Evolutionary conservation across 2,329 filamentous ascomycete genomes (phyloP).

Genomic region (Penicillium paneum): DNA sequence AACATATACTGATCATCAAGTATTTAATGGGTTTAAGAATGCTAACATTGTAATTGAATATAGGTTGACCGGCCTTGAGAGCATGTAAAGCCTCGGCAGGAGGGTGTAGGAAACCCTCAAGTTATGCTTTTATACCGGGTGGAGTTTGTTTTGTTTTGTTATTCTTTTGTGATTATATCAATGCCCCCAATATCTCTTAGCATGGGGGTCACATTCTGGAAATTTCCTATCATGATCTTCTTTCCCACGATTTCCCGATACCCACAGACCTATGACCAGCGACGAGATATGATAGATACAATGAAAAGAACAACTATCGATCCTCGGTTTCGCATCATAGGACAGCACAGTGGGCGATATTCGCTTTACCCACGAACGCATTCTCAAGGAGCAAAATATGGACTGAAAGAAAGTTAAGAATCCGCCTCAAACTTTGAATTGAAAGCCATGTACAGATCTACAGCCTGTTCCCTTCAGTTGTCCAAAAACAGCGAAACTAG

Average conservation of each 20-base stretch:
- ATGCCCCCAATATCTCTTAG: no score
- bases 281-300: background rate
- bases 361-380: background rate
- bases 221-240: background rate
- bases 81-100: no score
- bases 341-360: background rate
- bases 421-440: constrained; percentile 20
- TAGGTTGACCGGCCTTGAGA: no score
- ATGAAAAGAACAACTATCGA: background rate
- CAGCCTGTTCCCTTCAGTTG: background rate
- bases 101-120: no score
- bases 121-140: no score
- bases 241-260: constrained; percentile 1
- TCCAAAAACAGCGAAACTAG: background rate
- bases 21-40: no score
- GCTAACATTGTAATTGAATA: no score
- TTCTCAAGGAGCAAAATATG: background rate
- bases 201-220: background rate
- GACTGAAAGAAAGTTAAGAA: background rate
- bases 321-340: background rate
- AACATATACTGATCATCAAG: no score
- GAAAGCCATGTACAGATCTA: constrained; percentile 24
- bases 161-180: no score
- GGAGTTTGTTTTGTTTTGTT: no score
- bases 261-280: constrained; percentile 1